Conservation (phyloP, 208 protist genomes). For the Trypanosoma caninum region DNA sequence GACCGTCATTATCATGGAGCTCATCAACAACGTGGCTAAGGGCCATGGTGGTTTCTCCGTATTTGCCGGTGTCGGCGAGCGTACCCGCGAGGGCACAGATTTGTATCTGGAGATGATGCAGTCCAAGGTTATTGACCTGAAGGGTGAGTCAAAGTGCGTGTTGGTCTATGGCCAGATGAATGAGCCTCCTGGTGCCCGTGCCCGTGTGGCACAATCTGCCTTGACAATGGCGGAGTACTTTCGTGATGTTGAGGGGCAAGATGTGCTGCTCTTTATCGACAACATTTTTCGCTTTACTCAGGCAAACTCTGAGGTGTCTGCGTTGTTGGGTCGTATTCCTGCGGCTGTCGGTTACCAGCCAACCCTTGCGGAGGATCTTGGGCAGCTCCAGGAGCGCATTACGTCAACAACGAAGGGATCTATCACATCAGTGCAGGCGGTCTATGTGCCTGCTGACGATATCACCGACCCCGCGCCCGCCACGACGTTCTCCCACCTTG, state of each 20-base stretch:
- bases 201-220: constrained; percentile 97
- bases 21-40: constrained; percentile 99
- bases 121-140: constrained; percentile 93
- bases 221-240: constrained; percentile 98
- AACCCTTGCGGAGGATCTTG: constrained; percentile 97
- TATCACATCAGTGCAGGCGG: constrained; percentile 95
- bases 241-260: constrained; percentile 97
- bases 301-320: constrained; percentile 98
- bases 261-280: constrained; percentile 99
- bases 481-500: constrained; percentile 98
- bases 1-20: constrained; percentile 99
- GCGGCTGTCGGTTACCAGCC: constrained; percentile 99
- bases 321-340: constrained; percentile 97
- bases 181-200: constrained; percentile 97
- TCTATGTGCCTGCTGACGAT: constrained; percentile 99
- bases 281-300: constrained; percentile 99
- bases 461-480: constrained; percentile 98
- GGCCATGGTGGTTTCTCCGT: constrained; percentile 98
- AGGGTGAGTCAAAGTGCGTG: constrained; percentile 96
- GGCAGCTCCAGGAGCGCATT: constrained; percentile 98
- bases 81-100: constrained; percentile 98
- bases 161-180: constrained; percentile 99
- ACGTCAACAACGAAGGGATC: constrained; percentile 97
- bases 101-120: constrained; percentile 99
- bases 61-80: constrained; percentile 98